A percentile compares a stretch with the other conserved stretches of the same genome.
These are phyloP conservation scores for Phyllosticta citriasiana DNA, from an alignment of 2,329 filamentous ascomycete genomes.

Conservation along the genomic window DNA sequence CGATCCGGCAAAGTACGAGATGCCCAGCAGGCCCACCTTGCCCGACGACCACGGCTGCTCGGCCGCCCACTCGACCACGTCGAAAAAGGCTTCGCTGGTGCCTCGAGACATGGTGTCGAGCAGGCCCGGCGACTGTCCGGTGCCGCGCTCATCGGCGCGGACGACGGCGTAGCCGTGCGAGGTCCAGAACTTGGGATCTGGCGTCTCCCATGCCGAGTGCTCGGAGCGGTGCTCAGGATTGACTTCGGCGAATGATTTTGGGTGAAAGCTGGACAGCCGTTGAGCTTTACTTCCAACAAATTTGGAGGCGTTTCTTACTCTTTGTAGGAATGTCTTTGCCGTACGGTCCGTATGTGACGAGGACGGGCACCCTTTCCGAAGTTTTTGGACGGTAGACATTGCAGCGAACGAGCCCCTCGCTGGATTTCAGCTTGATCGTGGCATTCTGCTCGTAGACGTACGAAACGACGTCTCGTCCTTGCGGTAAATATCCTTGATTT, in stretches of 20 bases:
- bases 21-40: conserved; percentile 42
- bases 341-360: conserved; percentile 64
- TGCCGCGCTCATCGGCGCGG: conserved; percentile 41
- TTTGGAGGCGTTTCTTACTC: conserved; percentile 24
- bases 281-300: not conserved
- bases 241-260: conserved; percentile 37
- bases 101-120: conserved; percentile 45
- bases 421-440: conserved; percentile 33
- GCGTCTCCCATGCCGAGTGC: conserved; percentile 38
- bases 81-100: conserved; percentile 43
- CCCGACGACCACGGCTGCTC: conserved; percentile 42
- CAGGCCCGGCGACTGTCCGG: conserved; percentile 42
- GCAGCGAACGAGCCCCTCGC: conserved; percentile 34
- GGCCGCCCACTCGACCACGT: conserved; percentile 43
- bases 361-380: conserved; percentile 43
- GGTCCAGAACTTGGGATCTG: conserved; percentile 31
- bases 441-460: conserved; percentile 43
- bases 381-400: conserved; percentile 43
- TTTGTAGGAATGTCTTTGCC: conserved; percentile 56
- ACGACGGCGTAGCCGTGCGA: conserved; percentile 28
- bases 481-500: conserved; percentile 23
- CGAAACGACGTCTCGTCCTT: conserved; percentile 25
- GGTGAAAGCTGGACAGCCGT: conserved; percentile 32
- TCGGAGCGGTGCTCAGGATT: conserved; percentile 29
- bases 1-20: conserved; percentile 43